Conservation (phyloP, 176 grass and related monocot species). For the Saccharum officinarum region DNA sequence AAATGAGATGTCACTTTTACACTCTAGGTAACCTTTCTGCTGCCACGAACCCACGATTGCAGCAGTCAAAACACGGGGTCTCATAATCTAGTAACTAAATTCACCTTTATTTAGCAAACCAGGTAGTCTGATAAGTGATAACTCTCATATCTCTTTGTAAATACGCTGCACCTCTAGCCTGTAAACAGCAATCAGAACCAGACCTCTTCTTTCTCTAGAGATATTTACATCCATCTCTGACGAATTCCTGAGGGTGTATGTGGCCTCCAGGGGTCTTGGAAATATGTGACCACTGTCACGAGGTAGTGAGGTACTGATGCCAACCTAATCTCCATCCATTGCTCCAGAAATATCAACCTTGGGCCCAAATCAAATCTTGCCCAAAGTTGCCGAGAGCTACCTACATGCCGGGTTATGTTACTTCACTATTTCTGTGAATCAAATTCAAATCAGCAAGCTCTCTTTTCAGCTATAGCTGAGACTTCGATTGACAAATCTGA, state of each 20-base stretch:
- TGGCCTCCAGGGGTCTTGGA: slow-evolving; percentile 56
- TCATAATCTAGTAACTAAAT: slow-evolving; percentile 44
- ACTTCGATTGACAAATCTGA: slow-evolving; percentile 35
- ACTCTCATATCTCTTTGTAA: slow-evolving; percentile 53
- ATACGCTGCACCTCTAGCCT: slow-evolving; percentile 52
- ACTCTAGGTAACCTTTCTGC: slow-evolving; percentile 22
- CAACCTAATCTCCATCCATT: slow-evolving; percentile 44
- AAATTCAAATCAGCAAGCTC: slow-evolving; percentile 34
- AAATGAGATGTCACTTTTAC: slow-evolving; percentile 29
- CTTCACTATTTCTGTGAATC: slow-evolving; percentile 55
- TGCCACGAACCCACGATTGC: slow-evolving; percentile 22
- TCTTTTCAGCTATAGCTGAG: slow-evolving; percentile 49
- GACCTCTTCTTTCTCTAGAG: slow-evolving; percentile 53
- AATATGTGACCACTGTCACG: slow-evolving; percentile 59
- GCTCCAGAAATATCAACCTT: slow-evolving; percentile 51
- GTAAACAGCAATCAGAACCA: slow-evolving; percentile 55
- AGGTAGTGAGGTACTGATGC: slow-evolving; percentile 49
- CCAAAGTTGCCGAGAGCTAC: slow-evolving; percentile 47
- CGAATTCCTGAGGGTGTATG: slow-evolving; percentile 27
- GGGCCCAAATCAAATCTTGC: slow-evolving; percentile 50
- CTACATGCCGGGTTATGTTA: slow-evolving; percentile 53
- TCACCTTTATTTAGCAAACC: slow-evolving; percentile 65
- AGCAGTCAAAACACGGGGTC: slow-evolving; percentile 23
- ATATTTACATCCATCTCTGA: slow-evolving; percentile 66
- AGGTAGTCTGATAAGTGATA: slow-evolving; percentile 41